Percentiles rank a stretch among this genome's conserved stretches.
Conservation (phyloP, 2,329 filamentous ascomycete species). For the Exophiala spinifera region DNA sequence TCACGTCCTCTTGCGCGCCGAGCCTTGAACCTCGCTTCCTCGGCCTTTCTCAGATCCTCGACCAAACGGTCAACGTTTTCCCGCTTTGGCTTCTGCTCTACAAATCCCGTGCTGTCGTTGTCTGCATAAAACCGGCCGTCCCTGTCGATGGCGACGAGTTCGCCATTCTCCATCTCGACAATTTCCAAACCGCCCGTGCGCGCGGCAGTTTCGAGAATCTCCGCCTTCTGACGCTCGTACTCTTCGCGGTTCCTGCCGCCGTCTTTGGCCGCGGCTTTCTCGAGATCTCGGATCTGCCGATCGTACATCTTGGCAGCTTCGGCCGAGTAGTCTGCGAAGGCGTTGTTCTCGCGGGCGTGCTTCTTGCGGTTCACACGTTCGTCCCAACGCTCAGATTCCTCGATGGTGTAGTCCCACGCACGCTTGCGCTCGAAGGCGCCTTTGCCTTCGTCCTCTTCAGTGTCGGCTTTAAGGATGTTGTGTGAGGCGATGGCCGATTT, state of each 20-base stretch:
- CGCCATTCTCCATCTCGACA: conserved; percentile 90
- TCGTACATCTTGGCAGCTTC: conserved; percentile 94
- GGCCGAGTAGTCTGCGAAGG: conserved; percentile 83
- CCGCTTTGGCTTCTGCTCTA: conserved; percentile 81
- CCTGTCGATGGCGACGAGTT: conserved; percentile 89
- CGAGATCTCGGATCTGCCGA: conserved; percentile 74
- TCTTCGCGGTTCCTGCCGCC: conserved; percentile 59
- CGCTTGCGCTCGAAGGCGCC: conserved; percentile 82
- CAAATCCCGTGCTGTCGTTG: conserved; percentile 75
- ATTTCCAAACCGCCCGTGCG: conserved; percentile 83
- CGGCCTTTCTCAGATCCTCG: conserved; percentile 78
- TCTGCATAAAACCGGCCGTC: conserved; percentile 89
- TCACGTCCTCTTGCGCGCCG: conserved; percentile 72
- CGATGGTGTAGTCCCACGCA: conserved; percentile 97
- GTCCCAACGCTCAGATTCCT: conserved; percentile 94
- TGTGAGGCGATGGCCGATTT: conserved; percentile 85
- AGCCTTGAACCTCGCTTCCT: conserved; percentile 83
- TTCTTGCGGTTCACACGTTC: conserved; percentile 82
- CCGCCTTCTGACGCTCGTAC: conserved; percentile 65
- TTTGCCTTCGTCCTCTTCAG: conserved; percentile 70
- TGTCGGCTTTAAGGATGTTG: conserved; percentile 89
- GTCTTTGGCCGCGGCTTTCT: conserved; percentile 47
- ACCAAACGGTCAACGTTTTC: conserved; percentile 86
- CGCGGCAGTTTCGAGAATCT: conserved; percentile 84
- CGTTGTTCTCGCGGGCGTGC: conserved; percentile 75